Conservation (phyloP, 768 basidiomycete species). For the Termitomyces sp. region DNA sequence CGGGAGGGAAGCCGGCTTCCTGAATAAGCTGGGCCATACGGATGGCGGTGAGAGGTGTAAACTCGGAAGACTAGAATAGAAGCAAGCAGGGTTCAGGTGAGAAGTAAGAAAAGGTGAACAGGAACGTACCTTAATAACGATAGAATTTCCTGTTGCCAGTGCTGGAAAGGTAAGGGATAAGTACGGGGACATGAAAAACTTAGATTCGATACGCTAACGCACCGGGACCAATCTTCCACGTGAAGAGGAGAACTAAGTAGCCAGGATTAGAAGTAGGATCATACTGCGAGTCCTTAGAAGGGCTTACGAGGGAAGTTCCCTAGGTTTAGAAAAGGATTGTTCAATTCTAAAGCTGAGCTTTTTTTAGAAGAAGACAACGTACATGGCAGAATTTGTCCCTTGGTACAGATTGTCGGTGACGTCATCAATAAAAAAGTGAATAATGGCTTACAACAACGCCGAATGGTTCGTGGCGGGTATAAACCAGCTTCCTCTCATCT, state of each 20-base stretch:
- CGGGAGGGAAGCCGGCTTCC: conserved; percentile 75
- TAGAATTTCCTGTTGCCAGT: conserved; percentile 73
- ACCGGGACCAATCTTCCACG: conserved; percentile 79
- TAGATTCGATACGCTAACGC: not conserved
- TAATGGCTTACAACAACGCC: conserved; percentile 32
- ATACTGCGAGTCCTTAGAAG: not conserved
- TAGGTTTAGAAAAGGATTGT: conserved; percentile 21
- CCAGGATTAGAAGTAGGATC: conserved; percentile 10
- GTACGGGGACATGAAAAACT: no score
- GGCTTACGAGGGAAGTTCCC: conserved; percentile 60
- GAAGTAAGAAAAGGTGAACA: not conserved
- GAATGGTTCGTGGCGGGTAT: conserved; percentile 59
- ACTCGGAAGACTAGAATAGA: conserved; percentile 55
- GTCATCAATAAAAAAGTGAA: not conserved
- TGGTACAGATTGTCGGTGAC: not conserved
- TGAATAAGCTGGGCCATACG: conserved; percentile 47
- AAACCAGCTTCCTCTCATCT: conserved; percentile 42
- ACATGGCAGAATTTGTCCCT: conserved; percentile 26
- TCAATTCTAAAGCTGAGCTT: not conserved
- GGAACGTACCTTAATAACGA: conserved; percentile 54
- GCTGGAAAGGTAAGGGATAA: conserved; percentile 25
- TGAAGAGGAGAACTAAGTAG: conserved; percentile 45
- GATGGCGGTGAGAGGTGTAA: conserved; percentile 70
- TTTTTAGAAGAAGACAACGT: not conserved
- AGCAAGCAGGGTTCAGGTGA: not conserved